These are phyloP conservation scores for Oleoguttula mirabilis DNA, from an alignment of 495 filamentous ascomycete species.

Conservation along the genomic window DNA sequence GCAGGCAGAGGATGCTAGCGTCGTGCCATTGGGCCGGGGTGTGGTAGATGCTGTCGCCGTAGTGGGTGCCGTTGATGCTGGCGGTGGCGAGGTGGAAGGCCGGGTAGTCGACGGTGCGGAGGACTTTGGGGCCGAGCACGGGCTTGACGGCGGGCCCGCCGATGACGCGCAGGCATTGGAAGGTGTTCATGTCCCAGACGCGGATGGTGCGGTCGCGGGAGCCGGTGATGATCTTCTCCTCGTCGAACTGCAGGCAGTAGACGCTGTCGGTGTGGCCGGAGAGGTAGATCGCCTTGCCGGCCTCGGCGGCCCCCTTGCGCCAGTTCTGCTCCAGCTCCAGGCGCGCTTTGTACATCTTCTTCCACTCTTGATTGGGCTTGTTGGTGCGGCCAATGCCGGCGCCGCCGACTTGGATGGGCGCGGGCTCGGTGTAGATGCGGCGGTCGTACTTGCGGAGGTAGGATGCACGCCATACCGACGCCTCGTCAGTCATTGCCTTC, in stretches of 20 bases:
- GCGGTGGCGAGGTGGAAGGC: conserved; percentile 29
- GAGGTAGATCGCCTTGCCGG: conserved; percentile 67
- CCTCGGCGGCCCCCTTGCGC: conserved; percentile 46
- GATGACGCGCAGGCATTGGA: conserved; percentile 69
- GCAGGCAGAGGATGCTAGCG: conserved; percentile 85
- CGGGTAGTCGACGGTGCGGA: conserved; percentile 21
- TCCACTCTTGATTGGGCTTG: conserved; percentile 59
- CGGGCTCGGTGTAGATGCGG: conserved; percentile 35
- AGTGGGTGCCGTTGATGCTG: conserved; percentile 37
- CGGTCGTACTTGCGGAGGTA: conserved; percentile 53
- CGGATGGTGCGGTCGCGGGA: conserved; percentile 91
- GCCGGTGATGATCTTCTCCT: conserved; percentile 93
- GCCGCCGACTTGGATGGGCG: conserved; percentile 31
- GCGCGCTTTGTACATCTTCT: conserved; percentile 66
- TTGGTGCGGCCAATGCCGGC: conserved; percentile 38
- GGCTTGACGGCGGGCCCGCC: conserved; percentile 35
- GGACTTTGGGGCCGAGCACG: conserved; percentile 17
- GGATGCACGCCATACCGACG: conserved; percentile 56
- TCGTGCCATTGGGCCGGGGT: conserved; percentile 47
- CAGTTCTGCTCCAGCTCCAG: conserved; percentile 65
- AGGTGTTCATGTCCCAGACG: conserved; percentile 85
- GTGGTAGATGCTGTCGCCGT: conserved; percentile 29
- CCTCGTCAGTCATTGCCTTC: conserved; percentile 24
- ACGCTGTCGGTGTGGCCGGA: conserved; percentile 90
- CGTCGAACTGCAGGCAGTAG: conserved; percentile 96